Base-by-base conservation (phyloP, 176 grass and related monocot genomes). In the Cenchrus fungigraminus region DNA sequence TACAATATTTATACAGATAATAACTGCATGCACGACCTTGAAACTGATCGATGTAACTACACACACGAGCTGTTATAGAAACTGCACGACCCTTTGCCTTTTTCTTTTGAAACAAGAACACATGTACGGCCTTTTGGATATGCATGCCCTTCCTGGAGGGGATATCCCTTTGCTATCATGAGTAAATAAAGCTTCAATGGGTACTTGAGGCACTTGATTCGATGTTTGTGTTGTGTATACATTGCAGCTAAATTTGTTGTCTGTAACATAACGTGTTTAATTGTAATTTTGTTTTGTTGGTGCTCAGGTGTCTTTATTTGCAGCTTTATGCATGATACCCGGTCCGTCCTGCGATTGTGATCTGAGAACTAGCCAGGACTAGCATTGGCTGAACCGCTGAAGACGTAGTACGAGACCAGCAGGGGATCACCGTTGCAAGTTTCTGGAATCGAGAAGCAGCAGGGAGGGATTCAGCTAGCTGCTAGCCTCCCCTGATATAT, bases 141-240 rank as follows among this genome's bases (percentile, higher is more conserved):
- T 60, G 45, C 40, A 40, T 55, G 61, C 4, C 79, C 20, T 57
- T 28, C 73, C 6, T 11, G 59, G 8, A 28, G 42, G 25, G 47
- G 12, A 80, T 74, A 8, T 1, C 7, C 45, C 44, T 55, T 34
- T 60, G 73, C 37, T 9, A 14, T 6, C 43, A 40, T 4, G 37
- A 40, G 9, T 84, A 84, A 79, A 83, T 68, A 71, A 81, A 45
- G 60, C 29, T 59, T 67, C 14, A 40, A 40, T 4, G 44, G 72
- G 44, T 32, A 40, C 37, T 40, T 40, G 31, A 63, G 62, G 64
- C 46, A 61, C 32, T 82, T 69, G 13, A 13, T 82, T 54, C 6
- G 15, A 16, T 56, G 34, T 40, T 20, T 40, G 31, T 46, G 1
- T 3, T 75, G 52, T 25, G 29, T 55, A 68, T 12, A 20, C 70